Evolutionary conservation across 2,329 filamentous ascomycete genomes (phyloP), one percentile per base, ranked within the genome.

Genomic region (Zymoseptoria ardabiliae): DNA sequence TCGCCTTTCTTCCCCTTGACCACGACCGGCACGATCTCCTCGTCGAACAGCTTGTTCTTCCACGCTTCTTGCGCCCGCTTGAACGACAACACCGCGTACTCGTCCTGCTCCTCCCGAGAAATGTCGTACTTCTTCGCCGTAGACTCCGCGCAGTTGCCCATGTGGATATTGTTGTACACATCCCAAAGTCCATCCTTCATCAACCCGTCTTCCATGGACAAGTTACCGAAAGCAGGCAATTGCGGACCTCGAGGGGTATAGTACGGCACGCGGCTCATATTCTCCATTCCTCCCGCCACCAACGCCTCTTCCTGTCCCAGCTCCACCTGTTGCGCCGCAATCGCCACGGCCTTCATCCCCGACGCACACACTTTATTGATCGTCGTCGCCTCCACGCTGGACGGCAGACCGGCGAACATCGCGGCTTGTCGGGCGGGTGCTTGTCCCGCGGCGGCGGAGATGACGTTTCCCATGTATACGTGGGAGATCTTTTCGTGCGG

Each of bases 361-460:
- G 92, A 97, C 3, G 94, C 89, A 79, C 94, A 99, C 61, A 99
- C 94, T 78, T 99, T 99, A 82, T 99, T 99, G 76, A 99, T 87
- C 17, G 94, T 97, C 55, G 88, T 87, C 41, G 92, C 89, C 77
- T 99, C 94, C 58, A 95, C 83, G 6, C 82, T 85, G n/a, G 85
- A 79, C 9, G 91, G 82, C 3, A 97, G 84, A 1, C 92, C 92
- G 3, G 94, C 91, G 71, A 95, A 93, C 61, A 97, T 88, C 65
- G 85, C 80, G 10, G 94, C 94, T 78, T 99, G 94, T 54, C 94
- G 86, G 21, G 94, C 93, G 1, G 94, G 94, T 0, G 94, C 85
- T 77, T 99, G 94, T 52, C 94, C 94, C 5, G 94, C 83, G 19
- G 83, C 84, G 51, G 82, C 93, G 74, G 91, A 87, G 49, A 97